phyloP scores from a whole-genome alignment of 371 early-diverging fungal genomes.

The Rhizopus stolonifer region DNA sequence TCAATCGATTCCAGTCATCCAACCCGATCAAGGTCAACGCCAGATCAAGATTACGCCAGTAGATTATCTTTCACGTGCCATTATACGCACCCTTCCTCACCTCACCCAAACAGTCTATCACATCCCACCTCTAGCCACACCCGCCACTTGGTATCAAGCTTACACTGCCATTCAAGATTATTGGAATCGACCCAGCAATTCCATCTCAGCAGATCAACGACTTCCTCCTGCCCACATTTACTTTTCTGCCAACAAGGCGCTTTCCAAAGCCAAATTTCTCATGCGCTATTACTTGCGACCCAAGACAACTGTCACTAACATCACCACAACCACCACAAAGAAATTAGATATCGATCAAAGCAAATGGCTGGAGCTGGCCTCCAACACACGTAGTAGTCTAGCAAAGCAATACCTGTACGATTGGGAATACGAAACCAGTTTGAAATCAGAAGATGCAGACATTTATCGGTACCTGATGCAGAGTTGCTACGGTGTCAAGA shows the following conservation, averaged over 20 bases:
- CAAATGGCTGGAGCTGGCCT: constrained; percentile 33
- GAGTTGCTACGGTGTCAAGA: constrained; percentile 31
- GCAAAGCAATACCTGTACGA: constrained; percentile 8
- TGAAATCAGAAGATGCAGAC: neutral
- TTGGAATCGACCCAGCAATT: constrained; percentile 24
- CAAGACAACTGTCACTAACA: no score
- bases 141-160: constrained; percentile 24
- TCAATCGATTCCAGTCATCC: constrained; percentile 21
- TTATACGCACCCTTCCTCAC: constrained; percentile 20
- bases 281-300: constrained; percentile 32
- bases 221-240: constrained; percentile 19
- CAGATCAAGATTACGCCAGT: constrained; percentile 40
- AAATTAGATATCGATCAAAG: constrained; percentile 13
- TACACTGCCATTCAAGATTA: constrained; percentile 29
- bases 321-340: neutral
- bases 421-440: constrained; percentile 6
- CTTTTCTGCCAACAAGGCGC: constrained; percentile 21
- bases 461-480: constrained; percentile 26
- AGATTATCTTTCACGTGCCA: constrained; percentile 27
- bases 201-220: constrained; percentile 4
- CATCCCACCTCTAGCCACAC: constrained; percentile 10
- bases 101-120: constrained; percentile 21
- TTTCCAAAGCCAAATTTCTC: constrained; percentile 27
- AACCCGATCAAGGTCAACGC: constrained; percentile 25
- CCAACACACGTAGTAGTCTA: constrained; percentile 22